Evolutionary conservation across 208 protist species (phyloP).

Genomic region (Acanthamoeba triangularis): DNA sequence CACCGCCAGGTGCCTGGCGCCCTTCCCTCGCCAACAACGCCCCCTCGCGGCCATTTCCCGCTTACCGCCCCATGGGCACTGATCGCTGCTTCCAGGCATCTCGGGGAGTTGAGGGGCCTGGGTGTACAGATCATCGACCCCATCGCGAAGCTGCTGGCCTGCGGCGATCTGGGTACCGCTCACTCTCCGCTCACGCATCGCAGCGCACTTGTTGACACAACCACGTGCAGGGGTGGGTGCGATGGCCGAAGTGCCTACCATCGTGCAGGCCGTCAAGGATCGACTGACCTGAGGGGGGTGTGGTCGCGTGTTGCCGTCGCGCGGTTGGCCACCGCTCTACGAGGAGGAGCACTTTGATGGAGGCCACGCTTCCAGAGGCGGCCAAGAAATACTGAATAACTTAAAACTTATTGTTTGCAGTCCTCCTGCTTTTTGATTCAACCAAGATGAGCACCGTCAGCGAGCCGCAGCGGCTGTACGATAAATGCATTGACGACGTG

Average conservation of each 20-base stretch:
- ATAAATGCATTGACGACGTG: not conserved
- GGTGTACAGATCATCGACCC: constrained; percentile 92
- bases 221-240: not conserved
- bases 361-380: constrained; percentile 38
- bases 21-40: not conserved
- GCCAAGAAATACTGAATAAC: too few relatives aligned
- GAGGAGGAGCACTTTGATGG: constrained; percentile 42
- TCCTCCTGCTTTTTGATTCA: too few relatives aligned
- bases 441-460: not conserved
- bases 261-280: constrained; percentile 17
- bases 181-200: not conserved
- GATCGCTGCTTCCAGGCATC: constrained; percentile 40
- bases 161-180: constrained; percentile 94
- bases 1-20: constrained; percentile 89
- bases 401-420: too few relatives aligned
- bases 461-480: not conserved
- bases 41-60: not conserved
- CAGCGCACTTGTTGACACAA: too few relatives aligned
- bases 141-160: constrained; percentile 95
- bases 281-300: too few relatives aligned
- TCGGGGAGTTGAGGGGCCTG: constrained; percentile 44
- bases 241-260: constrained; percentile 22
- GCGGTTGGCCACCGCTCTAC: too few relatives aligned
- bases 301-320: too few relatives aligned
- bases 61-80: not conserved